These are phyloP conservation scores for Helianthus tuberosus DNA, from an alignment of 129 eudicot genomes.

Conservation along the genomic window DNA sequence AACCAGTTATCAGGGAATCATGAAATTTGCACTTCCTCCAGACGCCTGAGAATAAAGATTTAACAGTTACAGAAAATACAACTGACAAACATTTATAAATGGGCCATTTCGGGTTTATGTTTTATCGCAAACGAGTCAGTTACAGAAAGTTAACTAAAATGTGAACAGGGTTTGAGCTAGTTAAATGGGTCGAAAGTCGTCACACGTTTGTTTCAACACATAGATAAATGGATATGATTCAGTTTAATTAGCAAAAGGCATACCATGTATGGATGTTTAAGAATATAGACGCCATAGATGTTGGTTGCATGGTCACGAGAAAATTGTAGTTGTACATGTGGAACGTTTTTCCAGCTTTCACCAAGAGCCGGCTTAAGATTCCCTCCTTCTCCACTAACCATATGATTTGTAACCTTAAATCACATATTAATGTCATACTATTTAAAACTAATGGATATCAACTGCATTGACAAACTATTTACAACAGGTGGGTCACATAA, in stretches of 20 bases:
- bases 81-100: background rate
- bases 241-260: slow-evolving; percentile 3
- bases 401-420: slow-evolving; percentile 82
- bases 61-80: background rate
- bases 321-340: slow-evolving; percentile 68
- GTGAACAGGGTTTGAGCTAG: background rate
- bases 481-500: slow-evolving; percentile 4
- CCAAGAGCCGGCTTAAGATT: slow-evolving; percentile 83
- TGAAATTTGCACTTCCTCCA: slow-evolving; percentile 38
- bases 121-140: background rate
- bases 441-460: background rate
- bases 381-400: slow-evolving; percentile 92
- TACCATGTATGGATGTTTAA: slow-evolving; percentile 75
- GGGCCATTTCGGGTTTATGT: background rate
- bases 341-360: slow-evolving; percentile 91
- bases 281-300: slow-evolving; percentile 40
- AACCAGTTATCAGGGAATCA: slow-evolving; percentile 32
- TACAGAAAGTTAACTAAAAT: background rate
- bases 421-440: slow-evolving; percentile 15
- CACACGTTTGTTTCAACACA: background rate
- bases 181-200: background rate
- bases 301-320: slow-evolving; percentile 49
- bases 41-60: slow-evolving; percentile 43
- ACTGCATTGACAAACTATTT: background rate
- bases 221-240: background rate